These are phyloP conservation scores for Kodamaea derodonti DNA, from an alignment of 1,139 yeast species.

Conservation along the genomic window DNA sequence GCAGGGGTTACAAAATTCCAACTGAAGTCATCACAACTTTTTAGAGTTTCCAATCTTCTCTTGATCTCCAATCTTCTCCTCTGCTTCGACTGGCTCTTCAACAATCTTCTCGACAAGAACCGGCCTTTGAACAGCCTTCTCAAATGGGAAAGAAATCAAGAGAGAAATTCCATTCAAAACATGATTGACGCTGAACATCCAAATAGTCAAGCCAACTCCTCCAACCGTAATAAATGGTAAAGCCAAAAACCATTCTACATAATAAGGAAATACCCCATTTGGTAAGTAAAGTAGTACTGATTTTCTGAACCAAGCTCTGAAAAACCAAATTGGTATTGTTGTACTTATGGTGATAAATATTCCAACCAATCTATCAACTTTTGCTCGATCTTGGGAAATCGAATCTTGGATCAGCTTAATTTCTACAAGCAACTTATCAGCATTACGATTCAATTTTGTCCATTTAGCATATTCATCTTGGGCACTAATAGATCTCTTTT, in stretches of 20 bases:
- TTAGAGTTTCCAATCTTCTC: too few relatives aligned
- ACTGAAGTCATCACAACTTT: too few relatives aligned
- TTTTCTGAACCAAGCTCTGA: constrained; percentile 56
- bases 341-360: constrained; percentile 26
- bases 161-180: constrained; percentile 28
- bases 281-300: constrained; percentile 61
- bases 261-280: constrained; percentile 51
- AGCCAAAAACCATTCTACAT: constrained; percentile 54
- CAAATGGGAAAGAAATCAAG: constrained; percentile 28
- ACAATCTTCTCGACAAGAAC: too few relatives aligned
- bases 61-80: too few relatives aligned
- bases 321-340: constrained; percentile 45
- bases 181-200: constrained; percentile 42
- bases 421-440: constrained; percentile 55
- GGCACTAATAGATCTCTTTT: constrained; percentile 66
- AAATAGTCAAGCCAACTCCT: constrained; percentile 48
- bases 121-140: constrained; percentile 22
- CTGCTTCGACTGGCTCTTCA: too few relatives aligned
- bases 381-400: constrained; percentile 33
- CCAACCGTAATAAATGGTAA: constrained; percentile 60
- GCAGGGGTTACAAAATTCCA: too few relatives aligned
- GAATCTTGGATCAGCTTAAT: constrained; percentile 40
- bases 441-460: constrained; percentile 83
- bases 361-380: constrained; percentile 31
- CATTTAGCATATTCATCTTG: constrained; percentile 94